Evolutionary conservation across 2,329 filamentous ascomycete species (phyloP), one percentile per base, ranked within the genome.

Genomic region (Grosmannia huntii): DNA sequence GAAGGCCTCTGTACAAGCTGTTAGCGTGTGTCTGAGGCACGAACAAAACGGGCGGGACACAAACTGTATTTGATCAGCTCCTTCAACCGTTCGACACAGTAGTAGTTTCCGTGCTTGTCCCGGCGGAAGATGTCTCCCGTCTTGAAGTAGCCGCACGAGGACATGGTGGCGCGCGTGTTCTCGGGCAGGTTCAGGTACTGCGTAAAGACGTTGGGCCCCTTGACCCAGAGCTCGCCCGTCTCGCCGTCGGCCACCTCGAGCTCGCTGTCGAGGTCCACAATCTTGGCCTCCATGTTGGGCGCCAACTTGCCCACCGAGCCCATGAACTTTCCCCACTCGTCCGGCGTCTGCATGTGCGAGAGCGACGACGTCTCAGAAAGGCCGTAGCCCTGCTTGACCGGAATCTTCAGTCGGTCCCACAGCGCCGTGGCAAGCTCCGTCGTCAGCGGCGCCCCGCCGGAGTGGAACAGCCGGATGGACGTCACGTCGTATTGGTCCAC

Each of bases 301-400:
- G 91, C 70, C 48, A 96, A 74, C 51, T 79, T 82, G 14, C 92
- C 91, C 0, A 92, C 88, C 0, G 86, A 86, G 23, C 90, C 91
- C 64, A 91, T 84, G 53, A 81, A 83, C 55, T 78, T 83, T 61
- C 83, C 75, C 89, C 90, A 96, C 64, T 89, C 85, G 41, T 83
- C 80, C 76, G 88, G 85, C 9, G 78, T 74, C 70, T 90, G 89
- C 11, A 82, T 82, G 64, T 90, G 85, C 0, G 89, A 88, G 1
- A 84, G 86, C 0, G 91, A 90, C 28, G 85, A 85, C 16, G 90
- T 95, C 74, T 97, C 92, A 5, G 85, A 90, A 5, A 97, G 78
- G 0, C 92, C 92, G 67, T 96, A 97, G 21, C 89, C 91, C 72
- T 97, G 92, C 76, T 96, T 96, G 61, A 96, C 83, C 2, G 86